Evolutionary conservation across 768 basidiomycete species (phyloP).

Genomic region (Lepiota brunneoincarnata): DNA sequence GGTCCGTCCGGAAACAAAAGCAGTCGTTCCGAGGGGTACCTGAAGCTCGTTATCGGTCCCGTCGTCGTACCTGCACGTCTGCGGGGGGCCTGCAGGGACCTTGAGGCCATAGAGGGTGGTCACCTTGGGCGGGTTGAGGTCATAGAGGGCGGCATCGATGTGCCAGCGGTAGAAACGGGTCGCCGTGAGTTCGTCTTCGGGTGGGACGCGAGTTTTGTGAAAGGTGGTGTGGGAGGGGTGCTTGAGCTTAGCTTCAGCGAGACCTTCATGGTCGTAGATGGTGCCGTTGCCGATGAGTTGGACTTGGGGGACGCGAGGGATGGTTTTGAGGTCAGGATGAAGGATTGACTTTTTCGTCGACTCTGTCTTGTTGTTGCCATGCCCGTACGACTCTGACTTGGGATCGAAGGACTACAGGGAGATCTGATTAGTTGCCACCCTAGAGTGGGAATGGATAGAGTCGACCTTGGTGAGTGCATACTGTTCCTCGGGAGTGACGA

Average conservation of each 20-base stretch:
- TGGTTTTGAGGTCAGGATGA: conserved; percentile 84
- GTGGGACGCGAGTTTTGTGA: conserved; percentile 72
- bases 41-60: conserved; percentile 77
- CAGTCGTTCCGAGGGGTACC: conserved; percentile 84
- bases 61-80: conserved; percentile 77
- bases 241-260: conserved; percentile 74
- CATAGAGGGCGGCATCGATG: conserved; percentile 83
- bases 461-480: conserved; percentile 76
- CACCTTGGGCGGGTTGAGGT: conserved; percentile 70
- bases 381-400: conserved; percentile 61
- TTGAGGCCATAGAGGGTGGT: conserved; percentile 78
- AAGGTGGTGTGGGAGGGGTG: conserved; percentile 85
- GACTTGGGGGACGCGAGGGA: conserved; percentile 81
- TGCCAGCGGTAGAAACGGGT: conserved; percentile 91
- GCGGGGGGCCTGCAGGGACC: conserved; percentile 61
- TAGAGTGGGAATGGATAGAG: not conserved
- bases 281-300: conserved; percentile 88
- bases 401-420: conserved; percentile 50
- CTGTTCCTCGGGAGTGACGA: conserved; percentile 77
- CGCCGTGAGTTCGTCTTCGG: conserved; percentile 70
- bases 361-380: conserved; percentile 83
- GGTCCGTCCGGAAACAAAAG: conserved; percentile 73
- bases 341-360: conserved; percentile 70
- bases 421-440: not conserved
- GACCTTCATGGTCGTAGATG: conserved; percentile 78